Conservation (phyloP, 306 rosid species). For the Phaseolus lunatus region DNA sequence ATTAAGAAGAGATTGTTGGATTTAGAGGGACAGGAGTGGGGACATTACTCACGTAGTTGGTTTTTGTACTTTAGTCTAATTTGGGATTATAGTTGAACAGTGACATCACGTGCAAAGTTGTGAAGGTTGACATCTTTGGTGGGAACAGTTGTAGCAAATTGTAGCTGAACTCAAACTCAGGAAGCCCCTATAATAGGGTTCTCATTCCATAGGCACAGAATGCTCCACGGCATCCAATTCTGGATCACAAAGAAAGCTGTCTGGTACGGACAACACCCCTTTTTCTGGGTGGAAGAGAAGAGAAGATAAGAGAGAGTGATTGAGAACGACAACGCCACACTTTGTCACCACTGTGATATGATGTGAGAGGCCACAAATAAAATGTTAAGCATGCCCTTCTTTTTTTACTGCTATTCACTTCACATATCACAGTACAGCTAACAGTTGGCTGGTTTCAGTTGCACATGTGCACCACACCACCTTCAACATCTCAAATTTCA, state of each 20-base stretch:
- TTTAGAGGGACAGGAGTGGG: constrained; percentile 52
- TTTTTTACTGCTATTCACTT: constrained; percentile 5
- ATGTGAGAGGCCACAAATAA: neutral
- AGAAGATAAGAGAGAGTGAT: neutral
- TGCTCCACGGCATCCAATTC: constrained; percentile 49
- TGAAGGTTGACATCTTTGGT: constrained; percentile 38
- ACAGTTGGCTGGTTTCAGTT: neutral
- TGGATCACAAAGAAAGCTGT: constrained; percentile 41
- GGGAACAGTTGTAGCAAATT: constrained; percentile 50
- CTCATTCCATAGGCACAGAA: constrained; percentile 29
- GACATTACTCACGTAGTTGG: constrained; percentile 36
- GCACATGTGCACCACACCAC: constrained; percentile 5
- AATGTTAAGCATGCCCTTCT: neutral
- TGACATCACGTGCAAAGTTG: constrained; percentile 44
- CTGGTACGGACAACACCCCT: constrained; percentile 46
- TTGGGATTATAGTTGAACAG: constrained; percentile 44
- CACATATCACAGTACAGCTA: neutral
- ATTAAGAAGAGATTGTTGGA: constrained; percentile 49
- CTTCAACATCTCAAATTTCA: neutral
- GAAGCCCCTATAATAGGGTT: neutral
- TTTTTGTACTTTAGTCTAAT: constrained; percentile 51
- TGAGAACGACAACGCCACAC: constrained; percentile 39
- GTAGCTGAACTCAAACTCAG: constrained; percentile 3
- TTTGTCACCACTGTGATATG: constrained; percentile 15
- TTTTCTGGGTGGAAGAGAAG: constrained; percentile 6